Evolutionary conservation across 495 filamentous ascomycete species (phyloP), one percentile per base, ranked within the genome.

Genomic region (Cercophora scortea): DNA sequence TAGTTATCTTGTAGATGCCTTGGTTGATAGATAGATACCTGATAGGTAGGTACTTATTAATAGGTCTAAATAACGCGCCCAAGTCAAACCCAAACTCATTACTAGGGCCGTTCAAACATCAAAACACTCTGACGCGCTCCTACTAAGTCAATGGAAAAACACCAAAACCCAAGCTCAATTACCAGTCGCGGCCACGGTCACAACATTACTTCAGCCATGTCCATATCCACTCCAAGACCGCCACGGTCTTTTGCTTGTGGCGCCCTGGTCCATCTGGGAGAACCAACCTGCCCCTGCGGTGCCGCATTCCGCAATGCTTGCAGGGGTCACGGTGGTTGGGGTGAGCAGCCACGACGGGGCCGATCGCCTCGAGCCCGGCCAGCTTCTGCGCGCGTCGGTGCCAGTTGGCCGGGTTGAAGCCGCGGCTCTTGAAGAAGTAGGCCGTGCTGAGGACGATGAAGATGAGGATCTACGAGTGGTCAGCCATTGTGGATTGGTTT

Each of bases 371-470:
- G n/a, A 57, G 54, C 9, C 48, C 49, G 8, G 6, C 13, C 15
- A 57, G 42, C 25, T 45, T 51, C 33, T 52, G 13, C 3, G 54
- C 50, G n/a, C 45, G 32, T 1, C 44, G n/a, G 15, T 52, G 33
- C 54, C 54, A 57, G 8, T 45, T 17, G 11, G 5, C n/a, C 3
- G 54, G 54, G 32, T 49, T 52, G 44, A 57, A 49, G 2, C 54
- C 54, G 36, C 54, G 42, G 13, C 17, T 57, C 18, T 39, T 44
- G 44, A 57, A 18, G 42, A 52, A 57, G 46, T 52, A 57, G 6
- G 50, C 50, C 8, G 39, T 45, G 16, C 41, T 52, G 6, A 57
- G 35, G 32, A 50, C 16, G 8, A 57, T 1, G 17, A 57, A 57
- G 12, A 57, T 49, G 32, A 39, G 13, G 8, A 57, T 57, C 54